Evolutionary conservation across 73 alveolate species (phyloP).

Genomic region (Paramecium bursaria): DNA sequence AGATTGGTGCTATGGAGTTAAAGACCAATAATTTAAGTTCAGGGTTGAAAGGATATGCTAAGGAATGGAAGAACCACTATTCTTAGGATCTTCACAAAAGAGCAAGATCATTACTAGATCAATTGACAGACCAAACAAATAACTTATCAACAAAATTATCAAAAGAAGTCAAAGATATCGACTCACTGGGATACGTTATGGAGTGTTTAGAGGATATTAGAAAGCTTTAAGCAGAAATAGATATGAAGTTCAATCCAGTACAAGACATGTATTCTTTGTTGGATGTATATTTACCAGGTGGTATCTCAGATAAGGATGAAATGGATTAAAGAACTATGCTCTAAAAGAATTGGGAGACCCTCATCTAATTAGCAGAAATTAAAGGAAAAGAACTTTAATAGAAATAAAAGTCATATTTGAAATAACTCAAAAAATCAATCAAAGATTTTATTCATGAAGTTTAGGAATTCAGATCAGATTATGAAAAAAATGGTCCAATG

Average conservation of each 20-base stretch:
- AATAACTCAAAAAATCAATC: slow-evolving; percentile 71
- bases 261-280: slow-evolving; percentile 94
- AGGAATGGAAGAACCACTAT: slow-evolving; percentile 84
- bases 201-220: slow-evolving; percentile 97
- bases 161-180: slow-evolving; percentile 94
- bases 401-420: slow-evolving; percentile 55
- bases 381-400: slow-evolving; percentile 68
- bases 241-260: slow-evolving; percentile 97
- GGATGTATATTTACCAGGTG: slow-evolving; percentile 90
- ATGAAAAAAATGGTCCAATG: slow-evolving; percentile 98
- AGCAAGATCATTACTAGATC: slow-evolving; percentile 91
- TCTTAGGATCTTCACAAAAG: slow-evolving; percentile 95
- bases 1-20: slow-evolving; percentile 97
- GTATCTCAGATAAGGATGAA: slow-evolving; percentile 88
- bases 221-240: slow-evolving; percentile 98
- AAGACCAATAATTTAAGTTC: slow-evolving; percentile 80
- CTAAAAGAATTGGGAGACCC: slow-evolving; percentile 89
- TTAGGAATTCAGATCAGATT: slow-evolving; percentile 93
- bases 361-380: slow-evolving; percentile 79
- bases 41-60: slow-evolving; percentile 75
- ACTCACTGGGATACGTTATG: slow-evolving; percentile 97
- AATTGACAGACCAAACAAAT: slow-evolving; percentile 74
- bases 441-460: slow-evolving; percentile 90
- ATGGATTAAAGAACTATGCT: slow-evolving; percentile 92
- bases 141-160: slow-evolving; percentile 62